These are phyloP conservation scores for Lolium multiflorum DNA, from an alignment of 176 grass and related monocot species.

Conservation along the genomic window DNA sequence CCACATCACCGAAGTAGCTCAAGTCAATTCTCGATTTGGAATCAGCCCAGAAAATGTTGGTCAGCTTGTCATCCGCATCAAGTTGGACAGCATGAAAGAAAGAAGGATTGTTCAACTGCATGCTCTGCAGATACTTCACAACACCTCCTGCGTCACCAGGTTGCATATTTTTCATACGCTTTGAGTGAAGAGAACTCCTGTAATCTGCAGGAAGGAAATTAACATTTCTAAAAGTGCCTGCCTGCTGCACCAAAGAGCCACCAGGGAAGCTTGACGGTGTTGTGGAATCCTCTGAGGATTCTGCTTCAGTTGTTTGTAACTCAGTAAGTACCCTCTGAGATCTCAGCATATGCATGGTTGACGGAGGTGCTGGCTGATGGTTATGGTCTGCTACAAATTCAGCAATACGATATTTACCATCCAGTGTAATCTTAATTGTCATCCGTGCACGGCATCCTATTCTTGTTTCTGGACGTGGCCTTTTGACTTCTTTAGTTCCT, in stretches of 20 bases:
- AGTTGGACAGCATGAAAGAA: conserved; percentile 90
- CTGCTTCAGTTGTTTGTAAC: conserved; percentile 66
- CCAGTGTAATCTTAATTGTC: conserved; percentile 84
- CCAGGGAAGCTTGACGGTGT: conserved; percentile 56
- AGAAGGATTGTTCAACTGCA: conserved; percentile 68
- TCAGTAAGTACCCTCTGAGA: conserved; percentile 86
- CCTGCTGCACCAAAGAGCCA: conserved; percentile 44
- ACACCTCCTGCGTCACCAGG: conserved; percentile 74
- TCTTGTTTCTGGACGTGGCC: conserved; percentile 81
- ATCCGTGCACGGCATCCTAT: conserved; percentile 81
- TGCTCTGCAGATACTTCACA: conserved; percentile 86
- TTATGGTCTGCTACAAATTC: conserved; percentile 89
- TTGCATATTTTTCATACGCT: conserved; percentile 89
- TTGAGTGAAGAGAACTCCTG: conserved; percentile 67
- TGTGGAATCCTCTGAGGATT: conserved; percentile 82
- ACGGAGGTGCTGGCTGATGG: conserved; percentile 89
- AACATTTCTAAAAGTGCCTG: conserved; percentile 42
- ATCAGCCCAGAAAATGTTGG: conserved; percentile 93
- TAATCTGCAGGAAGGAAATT: conserved; percentile 72
- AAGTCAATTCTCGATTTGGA: conserved; percentile 77
- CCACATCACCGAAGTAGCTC: conserved; percentile 71
- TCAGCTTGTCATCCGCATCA: conserved; percentile 90
- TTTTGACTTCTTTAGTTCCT: conserved; percentile 84
- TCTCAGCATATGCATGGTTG: conserved; percentile 91
- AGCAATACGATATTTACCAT: conserved; percentile 66